phyloP scores from a whole-genome alignment of 1,284 basidiomycete species.

The Trichosporon faecale region DNA sequence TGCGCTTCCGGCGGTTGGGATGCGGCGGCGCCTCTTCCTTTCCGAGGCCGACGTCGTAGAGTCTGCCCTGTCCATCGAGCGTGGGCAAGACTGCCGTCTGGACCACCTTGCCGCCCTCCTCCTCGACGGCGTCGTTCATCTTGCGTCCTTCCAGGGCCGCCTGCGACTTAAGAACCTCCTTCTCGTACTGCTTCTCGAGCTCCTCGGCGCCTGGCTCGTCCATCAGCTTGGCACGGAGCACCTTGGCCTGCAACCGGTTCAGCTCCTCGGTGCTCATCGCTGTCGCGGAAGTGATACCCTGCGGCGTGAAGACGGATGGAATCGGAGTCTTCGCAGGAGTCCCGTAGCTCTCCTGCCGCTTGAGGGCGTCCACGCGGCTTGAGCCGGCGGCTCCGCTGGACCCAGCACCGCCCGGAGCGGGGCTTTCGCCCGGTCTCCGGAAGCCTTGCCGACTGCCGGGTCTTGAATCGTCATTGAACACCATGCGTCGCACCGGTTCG shows the following conservation, averaged over 20 bases:
- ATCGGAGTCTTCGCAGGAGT: slow-evolving; percentile 62
- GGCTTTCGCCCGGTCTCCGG: slow-evolving; percentile 66
- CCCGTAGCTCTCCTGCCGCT: slow-evolving; percentile 31
- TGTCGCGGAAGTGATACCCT: slow-evolving; percentile 47
- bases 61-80: slow-evolving; percentile 73
- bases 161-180: slow-evolving; percentile 37
- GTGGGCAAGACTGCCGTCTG: slow-evolving; percentile 82
- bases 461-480: slow-evolving; percentile 50
- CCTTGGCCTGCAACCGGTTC: slow-evolving; percentile 89
- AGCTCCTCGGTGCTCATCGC: slow-evolving; percentile 59
- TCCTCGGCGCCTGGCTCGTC: slow-evolving; percentile 65
- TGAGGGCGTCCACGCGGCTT: slow-evolving; percentile 41
- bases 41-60: slow-evolving; percentile 84
- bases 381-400: slow-evolving; percentile 46
- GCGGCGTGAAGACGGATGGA: slow-evolving; percentile 81
- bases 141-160: slow-evolving; percentile 9
- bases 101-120: slow-evolving; percentile 38
- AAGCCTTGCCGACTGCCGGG: slow-evolving; percentile 72
- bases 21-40: slow-evolving; percentile 50
- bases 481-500: slow-evolving; percentile 37
- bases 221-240: slow-evolving; percentile 85
- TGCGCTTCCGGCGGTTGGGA: slow-evolving; percentile 64
- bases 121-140: slow-evolving; percentile 15
- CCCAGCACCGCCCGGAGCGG: slow-evolving; percentile 32
- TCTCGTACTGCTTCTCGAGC: slow-evolving; percentile 81